These are phyloP conservation scores for Lasiosphaeriaceae sp. DNA, from an alignment of 495 filamentous ascomycete species.

Conservation along the genomic window DNA sequence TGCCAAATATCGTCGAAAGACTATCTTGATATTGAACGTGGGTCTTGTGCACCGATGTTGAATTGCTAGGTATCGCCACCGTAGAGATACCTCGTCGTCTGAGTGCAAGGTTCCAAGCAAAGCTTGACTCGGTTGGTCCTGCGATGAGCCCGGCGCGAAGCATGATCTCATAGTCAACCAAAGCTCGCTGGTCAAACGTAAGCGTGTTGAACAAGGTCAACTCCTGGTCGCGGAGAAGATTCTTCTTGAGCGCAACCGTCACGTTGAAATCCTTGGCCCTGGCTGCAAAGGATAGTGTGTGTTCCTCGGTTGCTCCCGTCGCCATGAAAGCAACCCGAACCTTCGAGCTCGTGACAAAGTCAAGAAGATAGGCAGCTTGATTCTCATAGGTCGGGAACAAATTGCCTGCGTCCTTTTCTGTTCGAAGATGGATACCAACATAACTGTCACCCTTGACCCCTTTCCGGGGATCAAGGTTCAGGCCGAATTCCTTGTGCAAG, in stretches of 20 bases:
- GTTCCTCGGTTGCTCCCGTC: constrained; percentile 18
- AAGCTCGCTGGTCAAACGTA: constrained; percentile 30
- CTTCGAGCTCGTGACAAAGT: constrained; percentile 10
- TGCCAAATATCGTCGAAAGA: constrained; percentile 15
- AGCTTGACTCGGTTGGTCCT: constrained; percentile 29
- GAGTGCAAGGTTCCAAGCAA: constrained; percentile 35
- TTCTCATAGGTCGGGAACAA: constrained; percentile 14
- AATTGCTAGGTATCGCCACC: neutral
- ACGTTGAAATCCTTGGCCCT: constrained; percentile 21
- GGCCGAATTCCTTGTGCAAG: constrained; percentile 17
- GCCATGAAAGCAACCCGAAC: constrained; percentile 30
- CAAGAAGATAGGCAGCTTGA: constrained; percentile 19
- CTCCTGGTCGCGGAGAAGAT: constrained; percentile 23
- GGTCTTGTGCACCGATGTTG: neutral
- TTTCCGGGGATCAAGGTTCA: constrained; percentile 14
- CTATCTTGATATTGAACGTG: constrained; percentile 13
- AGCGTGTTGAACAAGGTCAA: constrained; percentile 18
- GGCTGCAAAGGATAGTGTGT: constrained; percentile 15
- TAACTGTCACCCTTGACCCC: constrained; percentile 15
- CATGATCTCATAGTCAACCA: constrained; percentile 40
- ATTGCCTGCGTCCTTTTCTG: constrained; percentile 15
- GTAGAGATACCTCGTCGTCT: constrained; percentile 16
- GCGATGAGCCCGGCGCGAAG: constrained; percentile 25
- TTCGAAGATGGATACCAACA: constrained; percentile 20
- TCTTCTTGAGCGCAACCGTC: constrained; percentile 26